Percentiles rank a stretch among this genome's conserved stretches.
phyloP scores from a whole-genome alignment of 2,329 filamentous ascomycete species.

The Akanthomyces uredinophilus region DNA sequence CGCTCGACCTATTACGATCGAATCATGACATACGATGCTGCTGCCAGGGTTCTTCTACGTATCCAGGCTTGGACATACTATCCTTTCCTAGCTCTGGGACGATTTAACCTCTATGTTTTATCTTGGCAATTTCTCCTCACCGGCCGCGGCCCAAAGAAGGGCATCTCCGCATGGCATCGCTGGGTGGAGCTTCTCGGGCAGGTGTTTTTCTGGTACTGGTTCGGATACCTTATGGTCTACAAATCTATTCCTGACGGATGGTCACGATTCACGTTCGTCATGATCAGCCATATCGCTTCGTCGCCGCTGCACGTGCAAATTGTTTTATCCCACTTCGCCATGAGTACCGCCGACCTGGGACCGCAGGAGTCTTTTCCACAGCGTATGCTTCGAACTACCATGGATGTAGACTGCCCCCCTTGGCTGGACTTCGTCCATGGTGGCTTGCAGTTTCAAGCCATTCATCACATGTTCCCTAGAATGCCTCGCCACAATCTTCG shows the following conservation, averaged over 20 bases:
- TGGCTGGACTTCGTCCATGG: constrained; percentile 91
- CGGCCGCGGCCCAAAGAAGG: constrained; percentile 66
- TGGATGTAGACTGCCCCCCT: constrained; percentile 83
- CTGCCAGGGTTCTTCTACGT: constrained; percentile 65
- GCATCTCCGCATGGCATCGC: constrained; percentile 76
- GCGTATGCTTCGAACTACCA: constrained; percentile 86
- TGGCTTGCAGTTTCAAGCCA: constrained; percentile 82
- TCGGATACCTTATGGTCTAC: constrained; percentile 77
- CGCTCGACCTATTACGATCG: constrained; percentile 79
- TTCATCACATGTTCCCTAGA: constrained; percentile 80
- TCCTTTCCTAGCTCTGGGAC: constrained; percentile 70
- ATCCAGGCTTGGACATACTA: constrained; percentile 82
- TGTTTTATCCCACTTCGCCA: constrained; percentile 86
- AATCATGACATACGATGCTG: constrained; percentile 70
- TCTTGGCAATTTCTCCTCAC: constrained; percentile 73
- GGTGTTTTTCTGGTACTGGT: constrained; percentile 80
- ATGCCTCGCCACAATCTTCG: constrained; percentile 83
- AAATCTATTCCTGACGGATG: constrained; percentile 62
- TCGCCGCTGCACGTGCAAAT: constrained; percentile 85
- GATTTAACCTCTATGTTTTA: constrained; percentile 81
- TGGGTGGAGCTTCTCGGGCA: constrained; percentile 75
- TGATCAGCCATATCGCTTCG: constrained; percentile 75
- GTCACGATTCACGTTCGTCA: constrained; percentile 66
- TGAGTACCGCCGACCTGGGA: constrained; percentile 84
- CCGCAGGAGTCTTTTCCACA: constrained; percentile 82